These are phyloP conservation scores for Penicillium waksmanii DNA, from an alignment of 495 filamentous ascomycete genomes.

Conservation along the genomic window DNA sequence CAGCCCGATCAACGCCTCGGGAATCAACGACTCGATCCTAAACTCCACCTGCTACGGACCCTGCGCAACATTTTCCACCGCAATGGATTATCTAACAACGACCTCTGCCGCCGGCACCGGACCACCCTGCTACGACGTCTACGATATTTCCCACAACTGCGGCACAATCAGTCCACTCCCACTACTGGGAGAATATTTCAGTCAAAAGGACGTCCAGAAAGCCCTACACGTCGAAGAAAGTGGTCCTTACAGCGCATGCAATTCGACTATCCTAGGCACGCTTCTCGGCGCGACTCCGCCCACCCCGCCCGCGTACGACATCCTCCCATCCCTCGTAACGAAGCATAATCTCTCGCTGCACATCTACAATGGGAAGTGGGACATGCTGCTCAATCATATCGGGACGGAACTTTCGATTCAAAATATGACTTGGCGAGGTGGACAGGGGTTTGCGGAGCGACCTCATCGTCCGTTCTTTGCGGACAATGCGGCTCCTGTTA, in stretches of 20 bases:
- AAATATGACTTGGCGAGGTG: conserved; percentile 46
- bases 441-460: conserved; percentile 32
- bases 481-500: conserved; percentile 28
- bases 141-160: conserved; percentile 43
- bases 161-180: conserved; percentile 26
- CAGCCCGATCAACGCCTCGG: conserved; percentile 23
- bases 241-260: conserved; percentile 36
- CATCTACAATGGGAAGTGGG: conserved; percentile 44
- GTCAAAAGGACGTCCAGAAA: conserved; percentile 37
- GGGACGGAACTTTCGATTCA: conserved; percentile 43
- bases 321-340: conserved; percentile 40
- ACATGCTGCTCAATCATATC: conserved; percentile 46
- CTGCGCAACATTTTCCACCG: conserved; percentile 45
- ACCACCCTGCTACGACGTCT: conserved; percentile 36
- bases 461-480: conserved; percentile 26
- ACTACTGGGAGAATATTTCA: conserved; percentile 38
- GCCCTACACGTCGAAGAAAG: conserved; percentile 36
- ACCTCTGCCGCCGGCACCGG: conserved; percentile 14
- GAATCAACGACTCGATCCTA: conserved; percentile 35
- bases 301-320: conserved; percentile 33
- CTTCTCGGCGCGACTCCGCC: conserved; percentile 24
- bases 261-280: conserved; percentile 31
- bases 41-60: conserved; percentile 43
- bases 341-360: conserved; percentile 41
- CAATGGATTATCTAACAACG: conserved; percentile 33